A percentile compares a stretch with the other conserved stretches of the same genome.
phyloP scores from a whole-genome alignment of 306 rosid genomes.

The Corylus heterophylla region DNA sequence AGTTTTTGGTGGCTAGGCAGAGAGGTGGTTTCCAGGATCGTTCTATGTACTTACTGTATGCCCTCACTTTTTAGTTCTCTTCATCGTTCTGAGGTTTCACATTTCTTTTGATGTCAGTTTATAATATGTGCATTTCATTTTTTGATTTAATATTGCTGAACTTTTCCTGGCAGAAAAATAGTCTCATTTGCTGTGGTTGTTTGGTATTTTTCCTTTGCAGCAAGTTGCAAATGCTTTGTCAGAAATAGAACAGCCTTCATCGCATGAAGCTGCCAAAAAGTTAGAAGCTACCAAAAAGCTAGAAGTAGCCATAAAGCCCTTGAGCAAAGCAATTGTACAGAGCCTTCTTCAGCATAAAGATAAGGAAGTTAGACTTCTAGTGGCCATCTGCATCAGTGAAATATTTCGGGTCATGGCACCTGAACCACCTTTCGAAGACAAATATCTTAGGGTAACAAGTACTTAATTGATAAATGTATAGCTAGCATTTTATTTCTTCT shows the following conservation, averaged over 20 bases:
- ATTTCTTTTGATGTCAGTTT: background rate
- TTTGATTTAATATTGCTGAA: background rate
- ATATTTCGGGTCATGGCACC: slow-evolving; percentile 84
- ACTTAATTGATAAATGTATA: background rate
- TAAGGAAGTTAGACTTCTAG: slow-evolving; percentile 78
- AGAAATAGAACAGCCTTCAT: slow-evolving; percentile 62
- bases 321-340: slow-evolving; percentile 43
- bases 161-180: background rate
- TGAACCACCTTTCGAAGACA: slow-evolving; percentile 73
- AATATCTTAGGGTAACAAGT: slow-evolving; percentile 60
- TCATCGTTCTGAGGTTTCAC: background rate
- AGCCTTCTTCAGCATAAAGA: slow-evolving; percentile 65
- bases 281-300: slow-evolving; percentile 37
- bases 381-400: slow-evolving; percentile 72
- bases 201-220: slow-evolving; percentile 40
- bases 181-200: background rate
- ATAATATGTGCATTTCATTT: background rate
- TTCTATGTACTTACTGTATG: background rate
- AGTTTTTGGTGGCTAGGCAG: background rate
- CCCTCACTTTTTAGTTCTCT: background rate
- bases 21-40: background rate
- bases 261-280: slow-evolving; percentile 35
- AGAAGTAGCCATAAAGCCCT: slow-evolving; percentile 50
- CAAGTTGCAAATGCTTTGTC: slow-evolving; percentile 66
- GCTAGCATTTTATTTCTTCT: background rate